phyloP scores from a whole-genome alignment of 805 yeast genomes.

The Zygosaccharomyces gambellarensis region DNA sequence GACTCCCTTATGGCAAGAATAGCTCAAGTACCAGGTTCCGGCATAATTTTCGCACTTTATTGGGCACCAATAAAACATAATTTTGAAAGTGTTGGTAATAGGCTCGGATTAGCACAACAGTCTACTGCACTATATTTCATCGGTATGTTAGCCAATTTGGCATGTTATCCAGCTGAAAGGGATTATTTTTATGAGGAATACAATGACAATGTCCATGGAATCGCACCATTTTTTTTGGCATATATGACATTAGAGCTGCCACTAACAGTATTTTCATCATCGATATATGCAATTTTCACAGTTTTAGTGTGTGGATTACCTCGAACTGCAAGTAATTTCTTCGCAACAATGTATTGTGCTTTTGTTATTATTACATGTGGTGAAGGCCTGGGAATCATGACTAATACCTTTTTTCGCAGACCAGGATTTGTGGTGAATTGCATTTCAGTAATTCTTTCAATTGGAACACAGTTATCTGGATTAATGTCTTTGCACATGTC shows the following conservation, averaged over 20 bases:
- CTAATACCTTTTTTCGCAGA: slow-evolving; percentile 67
- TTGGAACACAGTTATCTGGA: slow-evolving; percentile 83
- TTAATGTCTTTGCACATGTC: slow-evolving; percentile 76
- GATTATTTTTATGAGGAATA: slow-evolving; percentile 75
- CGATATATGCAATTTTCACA: slow-evolving; percentile 55
- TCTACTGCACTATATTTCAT: slow-evolving; percentile 66
- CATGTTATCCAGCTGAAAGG: slow-evolving; percentile 70
- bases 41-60: slow-evolving; percentile 60
- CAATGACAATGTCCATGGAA: slow-evolving; percentile 65
- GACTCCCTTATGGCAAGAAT: slow-evolving; percentile 62
- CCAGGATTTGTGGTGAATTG: slow-evolving; percentile 78
- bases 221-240: slow-evolving; percentile 51
- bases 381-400: slow-evolving; percentile 77
- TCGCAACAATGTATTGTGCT: slow-evolving; percentile 53
- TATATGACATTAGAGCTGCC: slow-evolving; percentile 34
- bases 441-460: slow-evolving; percentile 57
- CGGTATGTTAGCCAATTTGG: slow-evolving; percentile 74
- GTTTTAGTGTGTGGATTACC: slow-evolving; percentile 74
- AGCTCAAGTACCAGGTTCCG: slow-evolving; percentile 59
- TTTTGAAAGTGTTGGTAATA: slow-evolving; percentile 51
- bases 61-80: slow-evolving; percentile 54
- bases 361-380: slow-evolving; percentile 64
- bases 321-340: slow-evolving; percentile 59
- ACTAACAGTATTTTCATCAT: slow-evolving; percentile 38
- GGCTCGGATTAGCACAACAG: slow-evolving; percentile 75